phyloP scores from a whole-genome alignment of 2,329 filamentous ascomycete genomes.

The Colletotrichum costaricense region DNA sequence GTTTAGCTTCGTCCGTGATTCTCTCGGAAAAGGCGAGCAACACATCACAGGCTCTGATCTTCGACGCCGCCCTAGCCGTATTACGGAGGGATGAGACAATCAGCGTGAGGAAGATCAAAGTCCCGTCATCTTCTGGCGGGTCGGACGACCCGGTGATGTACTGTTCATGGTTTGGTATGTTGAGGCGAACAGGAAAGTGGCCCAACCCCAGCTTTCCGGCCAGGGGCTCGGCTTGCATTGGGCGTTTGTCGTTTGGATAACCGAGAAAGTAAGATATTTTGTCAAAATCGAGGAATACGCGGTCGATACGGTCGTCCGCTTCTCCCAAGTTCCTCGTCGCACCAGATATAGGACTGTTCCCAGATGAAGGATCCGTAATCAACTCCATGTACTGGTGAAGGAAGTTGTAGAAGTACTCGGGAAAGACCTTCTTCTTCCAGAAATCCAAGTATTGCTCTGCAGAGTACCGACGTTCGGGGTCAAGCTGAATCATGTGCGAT shows the following conservation, averaged over 20 bases:
- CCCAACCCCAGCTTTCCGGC: conserved; percentile 64
- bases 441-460: conserved; percentile 95
- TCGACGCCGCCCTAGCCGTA: conserved; percentile 87
- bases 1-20: conserved; percentile 92
- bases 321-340: conserved; percentile 81
- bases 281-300: conserved; percentile 94
- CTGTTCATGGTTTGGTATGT: conserved; percentile 87
- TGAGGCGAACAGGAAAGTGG: conserved; percentile 84
- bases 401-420: conserved; percentile 97
- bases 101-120: conserved; percentile 89
- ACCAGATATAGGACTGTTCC: conserved; percentile 77
- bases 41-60: conserved; percentile 89
- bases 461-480: conserved; percentile 91
- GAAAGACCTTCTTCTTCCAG: conserved; percentile 90
- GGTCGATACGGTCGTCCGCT: conserved; percentile 92
- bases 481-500: conserved; percentile 93
- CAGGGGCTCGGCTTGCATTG: conserved; percentile 44
- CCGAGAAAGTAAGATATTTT: conserved; percentile 97
- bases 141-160: conserved; percentile 70
- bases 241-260: conserved; percentile 56
- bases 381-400: conserved; percentile 97
- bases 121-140: conserved; percentile 83
- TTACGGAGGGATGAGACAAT: conserved; percentile 90
- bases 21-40: conserved; percentile 91
- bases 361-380: conserved; percentile 90